These are phyloP conservation scores for Calycina herbarum DNA, from an alignment of 2,329 filamentous ascomycete genomes.

Conservation along the genomic window DNA sequence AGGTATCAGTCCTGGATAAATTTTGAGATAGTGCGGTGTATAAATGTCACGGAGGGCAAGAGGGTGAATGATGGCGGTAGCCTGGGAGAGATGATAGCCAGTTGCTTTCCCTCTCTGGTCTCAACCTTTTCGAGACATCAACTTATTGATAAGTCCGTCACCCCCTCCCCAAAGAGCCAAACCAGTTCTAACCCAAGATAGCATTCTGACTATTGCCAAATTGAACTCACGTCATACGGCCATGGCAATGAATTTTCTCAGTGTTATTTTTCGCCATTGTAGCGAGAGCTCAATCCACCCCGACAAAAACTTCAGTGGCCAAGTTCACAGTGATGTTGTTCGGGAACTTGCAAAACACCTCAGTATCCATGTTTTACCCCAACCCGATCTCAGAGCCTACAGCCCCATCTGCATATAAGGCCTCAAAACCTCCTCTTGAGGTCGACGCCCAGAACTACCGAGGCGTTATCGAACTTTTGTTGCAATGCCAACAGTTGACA, in stretches of 20 bases:
- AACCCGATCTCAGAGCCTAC: too few relatives aligned
- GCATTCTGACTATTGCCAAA: neutral
- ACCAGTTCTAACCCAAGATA: neutral
- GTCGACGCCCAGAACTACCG: neutral
- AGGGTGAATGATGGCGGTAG: neutral
- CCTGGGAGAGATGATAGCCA: neutral
- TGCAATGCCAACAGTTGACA: neutral
- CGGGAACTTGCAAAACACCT: neutral
- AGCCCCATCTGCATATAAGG: too few relatives aligned
- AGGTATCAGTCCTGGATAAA: neutral
- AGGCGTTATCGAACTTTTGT: neutral
- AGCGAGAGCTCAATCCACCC: neutral
- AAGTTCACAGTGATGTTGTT: neutral
- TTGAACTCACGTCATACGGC: neutral
- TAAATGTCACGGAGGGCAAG: neutral
- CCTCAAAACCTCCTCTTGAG: neutral
- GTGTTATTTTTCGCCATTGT: neutral
- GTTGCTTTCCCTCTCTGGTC: neutral
- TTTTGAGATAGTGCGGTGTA: neutral
- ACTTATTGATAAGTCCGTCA: neutral
- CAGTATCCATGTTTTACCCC: neutral
- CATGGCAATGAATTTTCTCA: neutral
- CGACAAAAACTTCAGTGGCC: neutral
- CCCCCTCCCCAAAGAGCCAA: too few relatives aligned
- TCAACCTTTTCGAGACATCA: neutral